Evolutionary conservation across 208 protist genomes (phyloP).

Genomic region (Wallacemonas collosoma): DNA sequence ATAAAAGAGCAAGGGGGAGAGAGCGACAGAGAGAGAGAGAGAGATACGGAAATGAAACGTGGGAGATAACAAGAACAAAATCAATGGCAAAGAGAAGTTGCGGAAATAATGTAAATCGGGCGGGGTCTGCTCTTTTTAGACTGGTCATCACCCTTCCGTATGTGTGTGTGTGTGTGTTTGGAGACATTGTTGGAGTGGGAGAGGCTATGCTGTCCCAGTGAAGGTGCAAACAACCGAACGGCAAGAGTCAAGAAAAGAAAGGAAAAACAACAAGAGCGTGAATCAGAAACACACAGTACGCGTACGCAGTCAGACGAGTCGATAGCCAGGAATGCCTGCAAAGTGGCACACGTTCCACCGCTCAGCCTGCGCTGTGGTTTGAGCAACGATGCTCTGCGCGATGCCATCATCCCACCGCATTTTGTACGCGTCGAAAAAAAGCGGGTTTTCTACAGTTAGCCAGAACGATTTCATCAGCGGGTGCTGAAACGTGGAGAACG

Average conservation of each 20-base stretch:
- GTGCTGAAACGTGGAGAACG: constrained; percentile 29
- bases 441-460: constrained; percentile 23
- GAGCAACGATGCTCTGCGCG: constrained; percentile 26
- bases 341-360: constrained; percentile 21
- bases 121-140: too few relatives aligned
- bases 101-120: too few relatives aligned
- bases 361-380: constrained; percentile 19
- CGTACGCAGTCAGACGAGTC: neutral
- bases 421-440: constrained; percentile 21
- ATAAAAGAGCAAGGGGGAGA: too few relatives aligned
- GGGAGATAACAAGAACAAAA: too few relatives aligned
- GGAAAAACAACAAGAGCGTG: constrained; percentile 1
- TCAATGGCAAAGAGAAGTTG: too few relatives aligned
- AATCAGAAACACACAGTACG: neutral
- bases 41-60: too few relatives aligned
- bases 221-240: neutral
- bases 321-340: constrained; percentile 23
- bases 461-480: constrained; percentile 29
- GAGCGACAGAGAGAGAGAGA: too few relatives aligned
- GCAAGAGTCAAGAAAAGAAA: constrained; percentile 18
- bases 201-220: too few relatives aligned
- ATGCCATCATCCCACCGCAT: constrained; percentile 28
- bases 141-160: too few relatives aligned
- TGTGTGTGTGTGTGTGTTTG: too few relatives aligned
- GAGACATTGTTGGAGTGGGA: too few relatives aligned